Evolutionary conservation across 2,329 filamentous ascomycete genomes (phyloP).

Genomic region (Pseudocercospora eumusae): DNA sequence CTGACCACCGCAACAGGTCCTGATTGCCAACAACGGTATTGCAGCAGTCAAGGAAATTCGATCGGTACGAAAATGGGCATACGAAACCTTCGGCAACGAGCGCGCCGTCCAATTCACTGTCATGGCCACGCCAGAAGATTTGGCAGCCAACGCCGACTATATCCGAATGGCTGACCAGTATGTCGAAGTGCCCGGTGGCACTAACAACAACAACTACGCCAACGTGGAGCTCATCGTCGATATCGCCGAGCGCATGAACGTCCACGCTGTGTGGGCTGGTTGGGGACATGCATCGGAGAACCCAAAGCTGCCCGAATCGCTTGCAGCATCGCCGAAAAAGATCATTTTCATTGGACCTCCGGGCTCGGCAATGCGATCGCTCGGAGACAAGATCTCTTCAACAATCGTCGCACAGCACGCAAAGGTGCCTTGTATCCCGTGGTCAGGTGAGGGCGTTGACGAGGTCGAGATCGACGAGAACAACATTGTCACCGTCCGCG

Average conservation of each 20-base stretch:
- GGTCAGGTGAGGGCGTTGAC: constrained; percentile 92
- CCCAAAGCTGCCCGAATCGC: constrained; percentile 91
- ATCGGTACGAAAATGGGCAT: constrained; percentile 99
- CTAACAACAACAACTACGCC: constrained; percentile 99
- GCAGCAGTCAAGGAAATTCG: constrained; percentile 99
- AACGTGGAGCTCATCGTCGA: constrained; percentile 99
- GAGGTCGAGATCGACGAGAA: constrained; percentile 74
- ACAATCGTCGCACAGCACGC: constrained; percentile 99
- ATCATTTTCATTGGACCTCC: constrained; percentile 99
- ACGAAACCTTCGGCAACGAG: constrained; percentile 99
- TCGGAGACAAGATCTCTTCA: constrained; percentile 99
- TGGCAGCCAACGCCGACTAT: constrained; percentile 97
- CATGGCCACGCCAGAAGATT: constrained; percentile 98
- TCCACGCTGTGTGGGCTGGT: constrained; percentile 98
- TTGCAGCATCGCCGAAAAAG: constrained; percentile 95
- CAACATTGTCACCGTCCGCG: constrained; percentile 88
- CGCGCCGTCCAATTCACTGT: constrained; percentile 98
- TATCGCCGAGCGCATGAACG: constrained; percentile 96
- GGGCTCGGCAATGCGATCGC: constrained; percentile 95
- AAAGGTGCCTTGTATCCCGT: constrained; percentile 95
- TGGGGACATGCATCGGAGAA: constrained; percentile 99
- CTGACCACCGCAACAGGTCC: constrained; percentile 62
- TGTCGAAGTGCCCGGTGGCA: constrained; percentile 96
- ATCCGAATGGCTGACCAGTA: constrained; percentile 99
- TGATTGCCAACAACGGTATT: constrained; percentile 99